Conservation (phyloP, 176 grass and related monocot species). For the Pontederia crassipes region DNA sequence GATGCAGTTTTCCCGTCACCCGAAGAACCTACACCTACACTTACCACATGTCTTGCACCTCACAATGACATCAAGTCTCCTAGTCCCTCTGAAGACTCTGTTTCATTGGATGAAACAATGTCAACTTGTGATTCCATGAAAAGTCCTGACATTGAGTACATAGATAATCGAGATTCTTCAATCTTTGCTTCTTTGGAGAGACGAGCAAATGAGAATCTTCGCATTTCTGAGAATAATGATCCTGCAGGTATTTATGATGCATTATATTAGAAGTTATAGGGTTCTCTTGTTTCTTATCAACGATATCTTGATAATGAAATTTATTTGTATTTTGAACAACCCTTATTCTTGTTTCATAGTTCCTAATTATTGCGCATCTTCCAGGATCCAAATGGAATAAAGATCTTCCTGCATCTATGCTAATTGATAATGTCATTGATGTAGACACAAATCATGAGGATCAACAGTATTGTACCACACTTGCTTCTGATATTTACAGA, state of each 20-base stretch:
- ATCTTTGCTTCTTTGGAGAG: slow-evolving; percentile 58
- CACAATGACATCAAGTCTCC: slow-evolving; percentile 49
- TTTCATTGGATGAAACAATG: slow-evolving; percentile 71
- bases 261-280: background rate
- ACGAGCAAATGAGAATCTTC: slow-evolving; percentile 61
- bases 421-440: slow-evolving; percentile 43
- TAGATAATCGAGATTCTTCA: slow-evolving; percentile 66
- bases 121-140: slow-evolving; percentile 95
- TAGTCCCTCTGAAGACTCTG: slow-evolving; percentile 45
- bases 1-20: background rate
- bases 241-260: slow-evolving; percentile 41
- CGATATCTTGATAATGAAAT: no score
- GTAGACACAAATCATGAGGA: slow-evolving; percentile 57
- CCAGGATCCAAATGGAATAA: slow-evolving; percentile 50
- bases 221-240: slow-evolving; percentile 52
- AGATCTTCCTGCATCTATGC: slow-evolving; percentile 41
- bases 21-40: slow-evolving; percentile 9
- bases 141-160: slow-evolving; percentile 88
- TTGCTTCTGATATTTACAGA: slow-evolving; percentile 88
- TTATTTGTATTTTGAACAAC: no score
- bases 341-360: background rate
- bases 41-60: slow-evolving; percentile 27
- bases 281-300: background rate
- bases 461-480: slow-evolving; percentile 75
- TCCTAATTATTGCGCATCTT: background rate